Evolutionary conservation across 2,329 filamentous ascomycete species (phyloP).

Genomic region (Ceratocystis cacaofunesta): DNA sequence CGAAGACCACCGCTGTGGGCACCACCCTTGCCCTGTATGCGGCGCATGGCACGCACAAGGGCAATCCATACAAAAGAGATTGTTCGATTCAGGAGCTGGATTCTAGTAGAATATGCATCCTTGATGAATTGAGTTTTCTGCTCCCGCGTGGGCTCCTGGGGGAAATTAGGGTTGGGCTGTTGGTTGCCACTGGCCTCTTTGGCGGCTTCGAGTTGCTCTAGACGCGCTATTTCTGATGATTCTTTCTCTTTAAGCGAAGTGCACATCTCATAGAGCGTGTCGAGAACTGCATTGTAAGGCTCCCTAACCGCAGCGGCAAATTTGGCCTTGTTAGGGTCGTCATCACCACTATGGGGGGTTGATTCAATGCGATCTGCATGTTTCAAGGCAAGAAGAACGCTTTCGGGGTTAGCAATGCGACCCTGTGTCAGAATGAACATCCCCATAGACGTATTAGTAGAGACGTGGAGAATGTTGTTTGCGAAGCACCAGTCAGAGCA

Average conservation of each 20-base stretch:
- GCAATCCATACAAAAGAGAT: conserved; percentile 93
- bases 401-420: conserved; percentile 82
- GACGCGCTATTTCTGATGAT: conserved; percentile 39
- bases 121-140: conserved; percentile 46
- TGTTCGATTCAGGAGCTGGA: conserved; percentile 62
- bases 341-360: conserved; percentile 61
- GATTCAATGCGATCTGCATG: conserved; percentile 77
- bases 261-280: conserved; percentile 76
- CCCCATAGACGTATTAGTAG: conserved; percentile 38
- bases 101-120: conserved; percentile 56
- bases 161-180: conserved; percentile 8
- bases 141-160: conserved; percentile 33
- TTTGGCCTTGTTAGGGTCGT: conserved; percentile 55
- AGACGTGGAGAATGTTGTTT: conserved; percentile 44
- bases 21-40: conserved; percentile 71
- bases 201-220: conserved; percentile 37
- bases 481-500: conserved; percentile 85
- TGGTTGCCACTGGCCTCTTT: conserved; percentile 26
- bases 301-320: conserved; percentile 67
- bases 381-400: conserved; percentile 76
- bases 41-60: conserved; percentile 82
- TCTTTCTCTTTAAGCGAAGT: conserved; percentile 55
- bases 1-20: conserved; percentile 60
- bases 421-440: conserved; percentile 69
- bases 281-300: conserved; percentile 69